Percentiles rank a stretch among this genome's conserved stretches.
These are phyloP conservation scores for Musa schizocarpa DNA, from an alignment of 176 grass and related monocot genomes.

Conservation along the genomic window DNA sequence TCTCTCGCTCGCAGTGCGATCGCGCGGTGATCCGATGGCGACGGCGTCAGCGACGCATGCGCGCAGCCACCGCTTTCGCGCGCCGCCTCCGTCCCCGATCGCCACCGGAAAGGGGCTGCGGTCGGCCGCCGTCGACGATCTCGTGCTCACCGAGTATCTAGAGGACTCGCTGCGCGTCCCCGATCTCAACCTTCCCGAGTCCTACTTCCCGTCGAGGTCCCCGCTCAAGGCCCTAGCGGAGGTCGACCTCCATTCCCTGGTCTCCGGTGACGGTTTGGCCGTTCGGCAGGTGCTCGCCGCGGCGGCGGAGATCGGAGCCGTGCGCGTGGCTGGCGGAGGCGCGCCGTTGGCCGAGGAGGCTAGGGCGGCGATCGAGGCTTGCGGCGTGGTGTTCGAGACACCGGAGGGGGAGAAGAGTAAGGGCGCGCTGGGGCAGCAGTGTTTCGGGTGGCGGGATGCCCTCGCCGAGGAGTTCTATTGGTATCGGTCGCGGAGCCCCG, in stretches of 20 bases:
- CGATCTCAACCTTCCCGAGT: slow-evolving; percentile 34
- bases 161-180: slow-evolving; percentile 53
- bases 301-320: slow-evolving; percentile 27
- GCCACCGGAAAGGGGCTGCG: slow-evolving; percentile 44
- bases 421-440: slow-evolving; percentile 21
- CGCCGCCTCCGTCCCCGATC: slow-evolving; percentile 63
- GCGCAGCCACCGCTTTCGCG: slow-evolving; percentile 20
- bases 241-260: not conserved
- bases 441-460: slow-evolving; percentile 28
- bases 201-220: slow-evolving; percentile 27
- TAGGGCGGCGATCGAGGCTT: slow-evolving; percentile 27
- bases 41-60: slow-evolving; percentile 18
- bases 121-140: slow-evolving; percentile 62
- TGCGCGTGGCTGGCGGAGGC: slow-evolving; percentile 32
- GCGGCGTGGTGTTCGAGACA: slow-evolving; percentile 24
- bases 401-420: slow-evolving; percentile 39
- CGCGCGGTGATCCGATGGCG: slow-evolving; percentile 32
- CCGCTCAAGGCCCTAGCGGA: not conserved
- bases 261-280: slow-evolving; percentile 11
- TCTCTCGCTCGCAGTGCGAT: not conserved
- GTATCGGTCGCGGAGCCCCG: slow-evolving; percentile 25
- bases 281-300: slow-evolving; percentile 3
- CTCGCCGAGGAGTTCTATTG: slow-evolving; percentile 52
- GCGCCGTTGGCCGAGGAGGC: slow-evolving; percentile 20
- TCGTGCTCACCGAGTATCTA: slow-evolving; percentile 55